A percentile compares a stretch with the other conserved stretches of the same genome.
These are phyloP conservation scores for Peterozyma xylosa DNA, from an alignment of 805 yeast genomes.

Conservation along the genomic window DNA sequence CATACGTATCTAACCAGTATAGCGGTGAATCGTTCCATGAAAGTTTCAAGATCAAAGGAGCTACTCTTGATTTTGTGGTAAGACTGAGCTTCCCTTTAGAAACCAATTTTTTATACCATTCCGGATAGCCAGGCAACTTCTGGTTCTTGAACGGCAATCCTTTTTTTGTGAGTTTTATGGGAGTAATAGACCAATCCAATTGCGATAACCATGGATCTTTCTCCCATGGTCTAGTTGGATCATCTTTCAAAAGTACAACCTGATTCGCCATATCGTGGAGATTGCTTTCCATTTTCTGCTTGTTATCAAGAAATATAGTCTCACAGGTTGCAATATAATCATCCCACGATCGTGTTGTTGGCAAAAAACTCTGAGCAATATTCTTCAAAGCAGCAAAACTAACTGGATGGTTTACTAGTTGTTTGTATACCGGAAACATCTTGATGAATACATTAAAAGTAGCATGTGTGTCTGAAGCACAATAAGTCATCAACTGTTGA, in stretches of 20 bases:
- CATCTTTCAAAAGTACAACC: constrained; percentile 38
- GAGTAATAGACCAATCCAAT: constrained; percentile 75
- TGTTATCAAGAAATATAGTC: constrained; percentile 49
- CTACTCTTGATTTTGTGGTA: constrained; percentile 63
- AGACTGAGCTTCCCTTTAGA: constrained; percentile 38
- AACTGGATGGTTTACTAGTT: constrained; percentile 86
- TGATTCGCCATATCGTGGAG: constrained; percentile 54
- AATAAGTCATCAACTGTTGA: constrained; percentile 60
- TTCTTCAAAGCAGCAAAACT: constrained; percentile 81
- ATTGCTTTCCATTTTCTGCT: constrained; percentile 46
- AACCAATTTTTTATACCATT: constrained; percentile 73
- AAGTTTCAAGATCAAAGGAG: constrained; percentile 69
- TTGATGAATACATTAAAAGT: constrained; percentile 65
- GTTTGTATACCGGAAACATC: constrained; percentile 60
- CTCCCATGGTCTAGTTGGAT: constrained; percentile 30
- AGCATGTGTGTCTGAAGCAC: constrained; percentile 76
- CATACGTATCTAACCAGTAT: constrained; percentile 67
- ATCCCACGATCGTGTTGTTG: constrained; percentile 72
- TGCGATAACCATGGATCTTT: constrained; percentile 88
- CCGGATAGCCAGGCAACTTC: constrained; percentile 84
- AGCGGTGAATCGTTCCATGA: constrained; percentile 85
- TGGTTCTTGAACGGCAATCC: constrained; percentile 68
- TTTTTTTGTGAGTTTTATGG: constrained; percentile 53
- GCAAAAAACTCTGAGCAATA: constrained; percentile 67
- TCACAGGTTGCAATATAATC: constrained; percentile 68